Percentiles rank a stretch among this genome's conserved stretches.
phyloP scores from a whole-genome alignment of 768 basidiomycete genomes.

The Gloeostereum incarnatum region DNA sequence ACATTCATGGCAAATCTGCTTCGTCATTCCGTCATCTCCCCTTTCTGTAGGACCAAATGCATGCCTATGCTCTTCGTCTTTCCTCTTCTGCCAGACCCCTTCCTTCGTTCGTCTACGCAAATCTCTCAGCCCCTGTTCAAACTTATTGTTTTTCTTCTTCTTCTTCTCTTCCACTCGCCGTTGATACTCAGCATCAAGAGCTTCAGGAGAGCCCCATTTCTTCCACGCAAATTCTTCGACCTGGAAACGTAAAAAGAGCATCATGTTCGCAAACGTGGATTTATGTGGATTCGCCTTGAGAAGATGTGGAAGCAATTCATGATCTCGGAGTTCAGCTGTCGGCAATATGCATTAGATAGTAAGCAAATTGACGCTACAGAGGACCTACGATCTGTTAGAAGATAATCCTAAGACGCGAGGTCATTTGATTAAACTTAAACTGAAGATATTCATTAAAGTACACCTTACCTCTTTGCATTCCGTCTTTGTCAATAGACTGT shows the following conservation, averaged over 20 bases:
- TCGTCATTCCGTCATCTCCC: slow-evolving; percentile 41
- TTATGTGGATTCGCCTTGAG: slow-evolving; percentile 93
- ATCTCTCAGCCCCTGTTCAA: slow-evolving; percentile 83
- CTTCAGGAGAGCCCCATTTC: slow-evolving; percentile 96
- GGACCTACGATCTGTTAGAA: slow-evolving; percentile 80
- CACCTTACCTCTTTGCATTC: slow-evolving; percentile 85
- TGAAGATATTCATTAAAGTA: neutral
- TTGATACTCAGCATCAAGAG: slow-evolving; percentile 82
- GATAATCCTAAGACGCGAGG: slow-evolving; percentile 66
- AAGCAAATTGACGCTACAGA: neutral
- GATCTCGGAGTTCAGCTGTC: slow-evolving; percentile 87
- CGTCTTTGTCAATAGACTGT: slow-evolving; percentile 93
- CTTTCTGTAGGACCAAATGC: slow-evolving; percentile 56
- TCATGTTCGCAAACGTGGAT: slow-evolving; percentile 97
- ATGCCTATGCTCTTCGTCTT: slow-evolving; percentile 86
- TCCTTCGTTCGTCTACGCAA: slow-evolving; percentile 79
- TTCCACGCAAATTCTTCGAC: slow-evolving; percentile 96
- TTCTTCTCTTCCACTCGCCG: slow-evolving; percentile 73
- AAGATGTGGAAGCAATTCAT: slow-evolving; percentile 86
- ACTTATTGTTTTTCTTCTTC: slow-evolving; percentile 89
- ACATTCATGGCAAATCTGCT: slow-evolving; percentile 81
- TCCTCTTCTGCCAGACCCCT: slow-evolving; percentile 80
- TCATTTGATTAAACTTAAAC: slow-evolving; percentile 3
- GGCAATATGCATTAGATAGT: slow-evolving; percentile 2
- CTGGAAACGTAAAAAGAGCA: slow-evolving; percentile 91